Evolutionary conservation across 176 grass and related monocot genomes (phyloP).

Genomic region (Ensete ventricosum): DNA sequence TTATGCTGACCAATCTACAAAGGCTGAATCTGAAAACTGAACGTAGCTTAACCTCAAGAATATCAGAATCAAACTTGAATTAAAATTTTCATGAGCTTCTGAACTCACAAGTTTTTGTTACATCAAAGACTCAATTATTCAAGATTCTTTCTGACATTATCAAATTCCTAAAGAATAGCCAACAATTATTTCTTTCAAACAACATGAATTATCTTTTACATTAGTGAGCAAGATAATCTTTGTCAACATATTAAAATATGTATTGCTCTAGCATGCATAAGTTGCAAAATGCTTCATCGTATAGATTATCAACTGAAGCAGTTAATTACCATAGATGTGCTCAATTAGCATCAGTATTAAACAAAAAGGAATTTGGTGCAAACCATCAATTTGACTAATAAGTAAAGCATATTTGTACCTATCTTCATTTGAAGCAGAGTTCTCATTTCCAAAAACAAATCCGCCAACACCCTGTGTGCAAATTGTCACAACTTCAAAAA

Average conservation of each 20-base stretch:
- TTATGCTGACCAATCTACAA: too few relatives aligned
- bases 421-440: constrained; percentile 72
- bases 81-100: too few relatives aligned
- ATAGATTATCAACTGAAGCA: not conserved
- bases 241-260: not conserved
- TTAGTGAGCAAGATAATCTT: not conserved
- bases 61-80: too few relatives aligned
- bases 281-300: not conserved
- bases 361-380: not conserved
- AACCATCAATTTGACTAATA: not conserved
- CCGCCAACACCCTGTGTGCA: constrained; percentile 64
- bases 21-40: too few relatives aligned
- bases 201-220: too few relatives aligned
- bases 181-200: not conserved
- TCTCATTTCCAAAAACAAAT: constrained; percentile 88
- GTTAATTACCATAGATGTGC: not conserved
- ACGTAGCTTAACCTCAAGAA: too few relatives aligned
- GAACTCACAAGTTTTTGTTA: too few relatives aligned
- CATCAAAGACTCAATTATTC: not conserved
- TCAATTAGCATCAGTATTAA: not conserved
- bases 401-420: constrained; percentile 29
- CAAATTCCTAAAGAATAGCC: not conserved
- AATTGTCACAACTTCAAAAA: not conserved
- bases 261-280: not conserved
- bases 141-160: not conserved